Evolutionary conservation across 257 asterid genomes (phyloP), one percentile per base, ranked within the genome.

Genomic region (Parsonsia alboflavescens): DNA sequence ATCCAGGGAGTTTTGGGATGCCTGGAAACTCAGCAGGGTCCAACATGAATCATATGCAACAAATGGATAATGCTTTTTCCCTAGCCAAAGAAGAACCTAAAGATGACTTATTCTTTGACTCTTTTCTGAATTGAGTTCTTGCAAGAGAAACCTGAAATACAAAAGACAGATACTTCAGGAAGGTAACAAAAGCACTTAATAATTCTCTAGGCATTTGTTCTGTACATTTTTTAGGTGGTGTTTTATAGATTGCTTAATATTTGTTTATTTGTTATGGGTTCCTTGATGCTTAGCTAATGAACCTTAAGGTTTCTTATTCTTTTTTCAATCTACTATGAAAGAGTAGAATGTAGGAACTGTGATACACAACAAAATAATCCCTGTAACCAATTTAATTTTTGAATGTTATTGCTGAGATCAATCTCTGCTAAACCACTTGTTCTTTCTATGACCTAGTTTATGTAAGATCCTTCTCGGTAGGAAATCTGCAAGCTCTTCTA

Each of bases 71-170:
- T 81, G 42, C 79, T 26, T 54, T 82, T 61, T 78, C 84, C 53
- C 41, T 79, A 52, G 85, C 91, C 58, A 93, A 89, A 86, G 89
- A 89, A 79, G 97, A 93, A 73, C 98, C 97, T 61, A 88, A 84
- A 80, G 97, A 93, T 17, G 92, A 86, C 82, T 73, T 83, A 1
- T 89, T 86, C 78, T 91, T 86, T 67, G 85, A 76, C 74, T 84
- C 96, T 30, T 91, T 90, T 77, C 84, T 91, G 0, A 86, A 80
- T 83, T 91, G 87, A 88, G 68, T 24, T 69, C 66, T 33, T 63
- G 54, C 48, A 33, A 68, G 48, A 65, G 71, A 45, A 68, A 17
- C 36, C 68, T 11, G 33, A 49, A 73, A 73, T 50, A 58, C 56
- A 44, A 69, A n/a, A 33, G 52, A 57, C 21, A 49, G 54, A 67